Conservation (phyloP, 2,329 filamentous ascomycete genomes). For the Ophioceras dolichostomum region DNA sequence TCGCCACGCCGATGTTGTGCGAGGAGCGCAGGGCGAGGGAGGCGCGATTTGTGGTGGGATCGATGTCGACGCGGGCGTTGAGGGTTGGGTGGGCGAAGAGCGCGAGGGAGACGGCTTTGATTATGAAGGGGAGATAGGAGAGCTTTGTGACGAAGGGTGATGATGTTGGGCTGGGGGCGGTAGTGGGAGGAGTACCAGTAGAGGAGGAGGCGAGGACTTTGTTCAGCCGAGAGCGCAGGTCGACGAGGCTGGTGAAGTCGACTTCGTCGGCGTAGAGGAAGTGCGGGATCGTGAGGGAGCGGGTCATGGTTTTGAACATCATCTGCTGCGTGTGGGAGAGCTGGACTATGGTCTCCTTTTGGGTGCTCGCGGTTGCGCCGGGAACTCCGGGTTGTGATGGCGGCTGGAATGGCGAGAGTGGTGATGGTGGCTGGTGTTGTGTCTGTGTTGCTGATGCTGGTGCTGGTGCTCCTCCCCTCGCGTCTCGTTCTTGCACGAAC, state of each 20-base stretch:
- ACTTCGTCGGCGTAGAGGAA: slow-evolving; percentile 91
- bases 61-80: slow-evolving; percentile 68
- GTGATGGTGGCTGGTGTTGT: slow-evolving; percentile 6
- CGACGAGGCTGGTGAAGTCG: slow-evolving; percentile 63
- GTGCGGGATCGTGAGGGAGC: slow-evolving; percentile 81
- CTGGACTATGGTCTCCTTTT: slow-evolving; percentile 55
- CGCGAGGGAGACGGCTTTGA: slow-evolving; percentile 87
- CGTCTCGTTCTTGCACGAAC: slow-evolving; percentile 45
- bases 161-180: no score
- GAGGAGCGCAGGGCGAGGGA: slow-evolving; percentile 64
- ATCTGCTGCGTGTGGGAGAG: slow-evolving; percentile 72
- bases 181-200: no score
- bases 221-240: slow-evolving; percentile 66
- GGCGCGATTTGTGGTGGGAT: slow-evolving; percentile 10
- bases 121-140: slow-evolving; percentile 85
- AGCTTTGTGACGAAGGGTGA: slow-evolving; percentile 55
- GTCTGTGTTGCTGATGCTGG: slow-evolving; percentile 1
- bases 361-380: slow-evolving; percentile 24
- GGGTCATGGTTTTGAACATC: slow-evolving; percentile 98
- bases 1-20: slow-evolving; percentile 92
- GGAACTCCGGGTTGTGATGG: slow-evolving; percentile 17
- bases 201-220: slow-evolving; percentile 32
- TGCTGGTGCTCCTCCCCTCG: slow-evolving; percentile 13
- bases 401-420: no score
- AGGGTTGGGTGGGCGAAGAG: slow-evolving; percentile 73